Conservation (phyloP, 352 stramenopile genomes). For the Elongisporangium senticosum region DNA sequence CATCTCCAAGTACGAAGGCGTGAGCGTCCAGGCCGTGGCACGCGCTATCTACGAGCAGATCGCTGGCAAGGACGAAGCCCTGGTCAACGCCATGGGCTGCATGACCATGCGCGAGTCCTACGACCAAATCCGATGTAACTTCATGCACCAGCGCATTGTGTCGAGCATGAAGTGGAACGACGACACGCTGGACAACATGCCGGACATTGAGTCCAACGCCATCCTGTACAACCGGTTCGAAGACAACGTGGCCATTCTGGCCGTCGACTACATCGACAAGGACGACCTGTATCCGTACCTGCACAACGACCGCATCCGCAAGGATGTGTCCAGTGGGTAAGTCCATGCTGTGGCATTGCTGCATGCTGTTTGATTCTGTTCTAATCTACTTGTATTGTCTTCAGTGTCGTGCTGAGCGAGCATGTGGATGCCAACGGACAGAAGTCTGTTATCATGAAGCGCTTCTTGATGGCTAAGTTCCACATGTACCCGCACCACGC, state of each 20-base stretch:
- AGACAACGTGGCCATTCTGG: slow-evolving; percentile 57
- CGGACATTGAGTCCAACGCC: slow-evolving; percentile 68
- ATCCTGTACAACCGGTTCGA: slow-evolving; percentile 61
- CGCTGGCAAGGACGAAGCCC: slow-evolving; percentile 49
- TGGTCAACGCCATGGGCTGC: slow-evolving; percentile 49
- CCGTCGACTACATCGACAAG: slow-evolving; percentile 73
- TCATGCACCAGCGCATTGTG: slow-evolving; percentile 76
- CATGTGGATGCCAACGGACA: slow-evolving; percentile 56
- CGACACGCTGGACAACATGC: slow-evolving; percentile 33
- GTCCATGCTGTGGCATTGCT: slow-evolving; percentile 4
- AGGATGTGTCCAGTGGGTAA: slow-evolving; percentile 62
- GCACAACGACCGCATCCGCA: slow-evolving; percentile 63
- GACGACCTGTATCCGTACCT: slow-evolving; percentile 75
- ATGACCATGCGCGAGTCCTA: slow-evolving; percentile 67
- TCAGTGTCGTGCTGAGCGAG: slow-evolving; percentile 53
- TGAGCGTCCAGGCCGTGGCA: slow-evolving; percentile 53
- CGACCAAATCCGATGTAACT: slow-evolving; percentile 75
- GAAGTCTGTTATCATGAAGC: slow-evolving; percentile 75
- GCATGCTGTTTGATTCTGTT: slow-evolving; percentile 2
- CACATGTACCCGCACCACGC: slow-evolving; percentile 78
- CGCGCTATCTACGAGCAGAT: slow-evolving; percentile 73
- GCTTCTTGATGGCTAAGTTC: slow-evolving; percentile 73
- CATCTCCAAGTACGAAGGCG: slow-evolving; percentile 67
- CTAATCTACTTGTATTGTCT: slow-evolving; percentile 1
- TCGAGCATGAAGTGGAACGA: slow-evolving; percentile 66